Base-by-base conservation (phyloP, 805 yeast genomes). In the Wickerhamomyces kurtzmanii region DNA sequence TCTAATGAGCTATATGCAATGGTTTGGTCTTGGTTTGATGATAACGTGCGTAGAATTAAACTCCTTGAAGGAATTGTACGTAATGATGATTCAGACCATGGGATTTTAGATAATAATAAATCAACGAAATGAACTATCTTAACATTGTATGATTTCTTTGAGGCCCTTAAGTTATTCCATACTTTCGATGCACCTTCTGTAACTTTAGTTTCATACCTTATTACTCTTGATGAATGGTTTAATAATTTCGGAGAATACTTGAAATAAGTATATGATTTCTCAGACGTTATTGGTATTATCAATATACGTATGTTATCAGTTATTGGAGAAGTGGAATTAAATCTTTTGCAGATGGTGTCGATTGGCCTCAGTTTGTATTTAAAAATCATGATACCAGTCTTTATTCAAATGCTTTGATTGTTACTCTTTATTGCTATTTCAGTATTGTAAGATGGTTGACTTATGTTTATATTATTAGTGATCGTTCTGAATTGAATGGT, bases 41-140 rank as follows among this genome's bases (percentile, higher is more conserved):
- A n/a, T n/a, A n/a, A n/a, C n/a, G n/a, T n/a, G n/a, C n/a, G n/a
- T 20, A 74, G 53, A 52, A 82, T 65, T 20, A 76, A 59, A 20
- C 57, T 53, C 32, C 70, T 66, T 3, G 86, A 73, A 1, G 97
- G 96, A 15, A 89, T 69, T 3, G 89, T 69, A 34, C 73, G 62
- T 33, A 87, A 58, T 25, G 85, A 70, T 42, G 71, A 68, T 45
- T 87, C 97, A 38, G 77, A 75, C 71, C 89, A 87, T 3, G 89
- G 84, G 6, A 82, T 71, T 14, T 71, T 62, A 29, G 70, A 67
- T 39, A 86, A 50, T 22, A 79, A 59, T 30, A 49, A 51, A 23
- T 69, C 64, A 11, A 77, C 68, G 36, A 59, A 58, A 3, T 45
- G 28, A 3, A 80, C 85, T 24, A 86, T 65, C 30, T 59, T 63